A percentile compares a stretch with the other conserved stretches of the same genome.
Evolutionary conservation across 2,329 filamentous ascomycete species (phyloP).

Genomic region (Xylaria sp.): DNA sequence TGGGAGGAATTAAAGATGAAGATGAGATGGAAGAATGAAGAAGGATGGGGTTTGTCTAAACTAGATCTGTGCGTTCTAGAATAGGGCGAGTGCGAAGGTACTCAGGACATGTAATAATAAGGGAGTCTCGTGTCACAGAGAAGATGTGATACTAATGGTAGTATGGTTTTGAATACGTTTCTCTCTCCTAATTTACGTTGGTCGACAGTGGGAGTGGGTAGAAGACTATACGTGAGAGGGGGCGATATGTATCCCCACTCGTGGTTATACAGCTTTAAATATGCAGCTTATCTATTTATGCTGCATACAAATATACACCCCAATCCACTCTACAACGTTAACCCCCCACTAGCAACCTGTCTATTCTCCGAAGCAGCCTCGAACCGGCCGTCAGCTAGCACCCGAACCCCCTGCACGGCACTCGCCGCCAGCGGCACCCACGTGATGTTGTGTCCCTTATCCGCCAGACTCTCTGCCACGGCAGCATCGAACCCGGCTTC

Average conservation of each 20-base stretch:
- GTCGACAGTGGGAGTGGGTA: too few relatives aligned
- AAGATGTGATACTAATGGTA: too few relatives aligned
- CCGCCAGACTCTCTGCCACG: conserved; percentile 70
- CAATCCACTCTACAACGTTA: conserved; percentile 52
- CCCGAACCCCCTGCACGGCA: conserved; percentile 75
- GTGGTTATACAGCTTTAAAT: neutral
- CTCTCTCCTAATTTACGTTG: too few relatives aligned
- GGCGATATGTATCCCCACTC: neutral
- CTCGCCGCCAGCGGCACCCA: conserved; percentile 72
- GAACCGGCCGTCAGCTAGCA: conserved; percentile 73
- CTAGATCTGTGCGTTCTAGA: neutral
- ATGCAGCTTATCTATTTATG: neutral
- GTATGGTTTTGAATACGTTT: too few relatives aligned
- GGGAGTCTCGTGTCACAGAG: neutral
- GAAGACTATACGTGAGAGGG: neutral
- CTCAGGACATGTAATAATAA: neutral
- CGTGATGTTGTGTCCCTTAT: conserved; percentile 75
- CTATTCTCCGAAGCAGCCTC: conserved; percentile 82
- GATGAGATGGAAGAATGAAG: neutral
- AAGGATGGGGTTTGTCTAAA: neutral
- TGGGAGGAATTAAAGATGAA: neutral
- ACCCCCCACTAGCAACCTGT: conserved; percentile 75
- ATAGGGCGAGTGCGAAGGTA: neutral
- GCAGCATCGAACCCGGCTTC: conserved; percentile 75
- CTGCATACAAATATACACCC: neutral